These are phyloP conservation scores for Bretschneidera sinensis DNA, from an alignment of 345 rosid genomes.

Conservation along the genomic window DNA sequence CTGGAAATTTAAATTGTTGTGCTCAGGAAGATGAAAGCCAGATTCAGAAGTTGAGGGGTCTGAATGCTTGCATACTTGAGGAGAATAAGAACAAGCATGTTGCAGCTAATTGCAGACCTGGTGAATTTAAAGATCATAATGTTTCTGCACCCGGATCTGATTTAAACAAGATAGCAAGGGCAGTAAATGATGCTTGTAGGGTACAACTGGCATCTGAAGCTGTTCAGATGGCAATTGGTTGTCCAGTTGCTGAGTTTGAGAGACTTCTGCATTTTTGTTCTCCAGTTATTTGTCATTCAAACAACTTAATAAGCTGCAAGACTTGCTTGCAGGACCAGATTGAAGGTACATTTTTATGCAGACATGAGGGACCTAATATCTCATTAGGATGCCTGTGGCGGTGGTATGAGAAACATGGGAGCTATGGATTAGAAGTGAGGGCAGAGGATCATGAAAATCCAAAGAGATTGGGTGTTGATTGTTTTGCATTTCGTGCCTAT, in stretches of 20 bases:
- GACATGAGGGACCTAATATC: conserved; percentile 37
- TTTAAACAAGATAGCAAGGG: conserved; percentile 24
- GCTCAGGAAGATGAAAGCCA: conserved; percentile 14
- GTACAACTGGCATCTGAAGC: conserved; percentile 46
- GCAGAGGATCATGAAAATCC: conserved; percentile 38
- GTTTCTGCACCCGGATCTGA: conserved; percentile 19
- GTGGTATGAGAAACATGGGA: conserved; percentile 54
- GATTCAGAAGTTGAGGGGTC: conserved; percentile 3
- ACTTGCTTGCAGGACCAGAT: conserved; percentile 22
- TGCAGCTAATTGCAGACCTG: conserved; percentile 13
- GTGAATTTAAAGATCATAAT: conserved; percentile 17
- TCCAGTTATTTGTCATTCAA: conserved; percentile 34
- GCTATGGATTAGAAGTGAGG: conserved; percentile 50
- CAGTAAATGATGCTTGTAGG: conserved; percentile 31
- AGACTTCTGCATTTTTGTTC: conserved; percentile 41
- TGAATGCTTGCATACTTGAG: conserved; percentile 4
- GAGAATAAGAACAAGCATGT: conserved; percentile 16
- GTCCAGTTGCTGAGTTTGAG: conserved; percentile 53
- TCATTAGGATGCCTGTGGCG: conserved; percentile 44
- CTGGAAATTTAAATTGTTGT: conserved; percentile 14
- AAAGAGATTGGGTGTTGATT: conserved; percentile 39
- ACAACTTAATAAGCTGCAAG: conserved; percentile 22
- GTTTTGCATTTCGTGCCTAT: conserved; percentile 40
- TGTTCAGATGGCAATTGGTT: conserved; percentile 40
- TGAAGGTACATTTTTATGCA: conserved; percentile 21